Percentiles rank a stretch among this genome's conserved stretches.
Conservation (phyloP, 1,139 yeast genomes). For the Geotrichum cucujoidarum region DNA sequence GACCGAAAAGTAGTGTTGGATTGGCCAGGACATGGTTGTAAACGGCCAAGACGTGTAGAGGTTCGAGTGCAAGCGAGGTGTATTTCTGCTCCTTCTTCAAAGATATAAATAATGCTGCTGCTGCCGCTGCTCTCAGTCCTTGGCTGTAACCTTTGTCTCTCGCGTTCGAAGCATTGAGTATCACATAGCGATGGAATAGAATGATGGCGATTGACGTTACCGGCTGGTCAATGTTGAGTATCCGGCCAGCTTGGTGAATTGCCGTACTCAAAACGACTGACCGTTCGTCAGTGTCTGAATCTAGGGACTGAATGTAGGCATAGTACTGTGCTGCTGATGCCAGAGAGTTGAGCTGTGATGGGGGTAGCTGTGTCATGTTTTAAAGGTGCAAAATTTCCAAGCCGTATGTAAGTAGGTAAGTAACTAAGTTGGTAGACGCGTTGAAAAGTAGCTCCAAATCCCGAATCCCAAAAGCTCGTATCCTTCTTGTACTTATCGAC, state of each 20-base stretch:
- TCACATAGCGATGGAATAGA: constrained; percentile 22
- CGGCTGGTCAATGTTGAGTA: neutral
- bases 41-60: neutral
- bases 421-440: too few relatives aligned
- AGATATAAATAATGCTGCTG: constrained; percentile 20
- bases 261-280: neutral
- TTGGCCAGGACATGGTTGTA: constrained; percentile 2
- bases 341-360: constrained; percentile 8
- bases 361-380: neutral
- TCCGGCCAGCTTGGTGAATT: constrained; percentile 3
- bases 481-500: too few relatives aligned
- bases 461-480: too few relatives aligned
- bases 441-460: too few relatives aligned
- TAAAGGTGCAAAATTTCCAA: too few relatives aligned
- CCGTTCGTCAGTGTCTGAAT: neutral
- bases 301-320: neutral
- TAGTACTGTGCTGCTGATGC: constrained; percentile 11
- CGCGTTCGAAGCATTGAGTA: constrained; percentile 5
- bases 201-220: constrained; percentile 22
- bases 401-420: too few relatives aligned
- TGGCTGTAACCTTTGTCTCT: too few relatives aligned
- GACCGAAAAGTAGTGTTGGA: neutral
- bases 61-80: constrained; percentile 10
- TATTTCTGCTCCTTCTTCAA: constrained; percentile 15
- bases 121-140: constrained; percentile 3